These are phyloP conservation scores for Vaccinium macrocarpon DNA, from an alignment of 148 eudicot species.

Conservation along the genomic window DNA sequence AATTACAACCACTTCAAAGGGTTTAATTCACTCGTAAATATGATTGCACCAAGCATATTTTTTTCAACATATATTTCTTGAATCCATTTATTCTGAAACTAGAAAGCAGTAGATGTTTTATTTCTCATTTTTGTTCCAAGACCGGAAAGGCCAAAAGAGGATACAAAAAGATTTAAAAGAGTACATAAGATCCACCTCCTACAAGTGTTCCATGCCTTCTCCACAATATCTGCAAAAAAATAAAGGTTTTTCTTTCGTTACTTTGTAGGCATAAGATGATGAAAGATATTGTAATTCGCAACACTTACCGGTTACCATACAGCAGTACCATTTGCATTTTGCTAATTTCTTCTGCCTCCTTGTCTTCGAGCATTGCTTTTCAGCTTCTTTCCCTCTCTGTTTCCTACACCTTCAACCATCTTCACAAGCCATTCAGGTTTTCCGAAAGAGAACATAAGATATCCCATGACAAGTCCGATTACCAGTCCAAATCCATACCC, in stretches of 20 bases:
- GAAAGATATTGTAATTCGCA: background rate
- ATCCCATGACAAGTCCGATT: background rate
- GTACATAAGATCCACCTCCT: background rate
- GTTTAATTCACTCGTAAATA: too few relatives aligned
- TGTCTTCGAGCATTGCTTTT: background rate
- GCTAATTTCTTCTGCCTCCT: background rate
- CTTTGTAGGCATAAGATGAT: too few relatives aligned
- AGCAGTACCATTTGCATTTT: background rate
- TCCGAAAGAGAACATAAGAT: background rate
- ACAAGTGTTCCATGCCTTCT: background rate
- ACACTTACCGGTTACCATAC: background rate
- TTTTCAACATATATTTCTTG: too few relatives aligned
- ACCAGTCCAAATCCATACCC: background rate
- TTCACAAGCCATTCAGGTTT: background rate
- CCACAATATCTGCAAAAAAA: background rate
- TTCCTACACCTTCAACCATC: background rate
- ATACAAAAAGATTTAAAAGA: too few relatives aligned
- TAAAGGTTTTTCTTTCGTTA: too few relatives aligned
- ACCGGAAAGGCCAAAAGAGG: too few relatives aligned
- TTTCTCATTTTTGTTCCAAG: too few relatives aligned
- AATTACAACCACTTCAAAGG: too few relatives aligned
- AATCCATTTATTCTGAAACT: too few relatives aligned
- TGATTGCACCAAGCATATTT: too few relatives aligned
- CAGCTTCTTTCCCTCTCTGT: background rate
- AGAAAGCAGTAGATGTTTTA: too few relatives aligned